Base-by-base conservation (phyloP, 108 stramenopile genomes). In the Nitzschia inconspicua region DNA sequence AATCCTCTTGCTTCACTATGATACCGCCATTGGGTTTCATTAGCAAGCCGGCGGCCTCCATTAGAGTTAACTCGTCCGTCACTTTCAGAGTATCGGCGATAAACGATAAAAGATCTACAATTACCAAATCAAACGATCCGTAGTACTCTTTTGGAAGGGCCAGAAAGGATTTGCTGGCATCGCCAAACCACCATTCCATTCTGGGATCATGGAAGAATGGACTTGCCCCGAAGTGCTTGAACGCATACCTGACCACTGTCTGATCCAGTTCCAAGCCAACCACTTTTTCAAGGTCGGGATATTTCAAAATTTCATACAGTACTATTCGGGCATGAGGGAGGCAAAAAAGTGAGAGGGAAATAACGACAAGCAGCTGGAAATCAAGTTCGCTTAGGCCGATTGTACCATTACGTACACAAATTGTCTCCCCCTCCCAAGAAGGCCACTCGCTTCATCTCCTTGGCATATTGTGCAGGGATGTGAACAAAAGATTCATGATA, bases 181-280 rank as follows among this genome's bases (percentile, higher is more conserved):
- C 83, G 34, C 83, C 79, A 47, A 70, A 84, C 83, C 83, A 84
- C 78, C 78, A 80, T 65, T 84, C 63, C 4, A 84, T 76, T 54
- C 65, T 58, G 10, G 58, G 55, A 59, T 84, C 68, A 37, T 73
- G 62, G 43, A 80, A 78, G 48, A 78, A 75, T 1, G 83, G 79
- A 40, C 72, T 58, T 19, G 78, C 66, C 47, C 59, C 62, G 48
- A 84, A 75, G 69, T 75, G 73, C 46, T 80, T 50, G 56, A 73
- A 73, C 4, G 60, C 57, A 20, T 54, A 56, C 14, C 75, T 64
- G n/a, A 65, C 60, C 4, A 80, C 73, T 28, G 49, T 65, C 41
- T 80, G 77, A 47, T 68, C 66, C 16, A 73, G 39, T 49, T 73
- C 77, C 9, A 78, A 27, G 0, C 68, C 77, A 8, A 78, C 57